A percentile compares a stretch with the other conserved stretches of the same genome.
Evolutionary conservation across 2,329 filamentous ascomycete genomes (phyloP).

Genomic region (Monosporascus sp.): DNA sequence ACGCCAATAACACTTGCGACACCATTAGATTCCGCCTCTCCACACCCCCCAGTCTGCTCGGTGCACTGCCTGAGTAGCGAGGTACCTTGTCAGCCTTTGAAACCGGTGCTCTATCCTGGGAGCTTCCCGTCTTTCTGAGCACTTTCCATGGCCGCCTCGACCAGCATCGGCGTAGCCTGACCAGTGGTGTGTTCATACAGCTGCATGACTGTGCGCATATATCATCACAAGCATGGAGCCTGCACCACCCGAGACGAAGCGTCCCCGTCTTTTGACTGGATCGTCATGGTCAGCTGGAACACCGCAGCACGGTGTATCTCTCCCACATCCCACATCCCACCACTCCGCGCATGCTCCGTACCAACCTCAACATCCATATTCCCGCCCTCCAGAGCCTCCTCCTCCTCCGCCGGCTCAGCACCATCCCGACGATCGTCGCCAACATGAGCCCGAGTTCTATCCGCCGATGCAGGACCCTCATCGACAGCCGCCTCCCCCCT

Average conservation of each 20-base stretch:
- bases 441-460: constrained; percentile 52
- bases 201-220: constrained; percentile 31
- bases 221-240: constrained; percentile 54
- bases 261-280: constrained; percentile 48
- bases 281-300: constrained; percentile 36
- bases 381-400: constrained; percentile 33
- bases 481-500: constrained; percentile 37
- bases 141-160: constrained; percentile 32
- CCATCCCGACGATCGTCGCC: constrained; percentile 50
- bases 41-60: constrained; percentile 17
- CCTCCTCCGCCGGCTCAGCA: constrained; percentile 36
- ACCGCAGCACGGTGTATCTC: constrained; percentile 41
- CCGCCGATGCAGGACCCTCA: constrained; percentile 52
- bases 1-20: constrained; percentile 17
- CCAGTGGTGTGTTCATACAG: constrained; percentile 25
- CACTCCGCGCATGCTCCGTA: constrained; percentile 34
- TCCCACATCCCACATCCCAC: constrained; percentile 41
- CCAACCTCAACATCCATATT: constrained; percentile 31
- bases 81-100: constrained; percentile 19
- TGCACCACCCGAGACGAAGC: constrained; percentile 55
- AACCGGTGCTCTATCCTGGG: constrained; percentile 21
- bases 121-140: constrained; percentile 24
- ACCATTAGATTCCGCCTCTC: constrained; percentile 15
- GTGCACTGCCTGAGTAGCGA: constrained; percentile 18
- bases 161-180: constrained; percentile 29